These are phyloP conservation scores for Talaromyces trachyspermus DNA, from an alignment of 495 filamentous ascomycete species.

Conservation along the genomic window DNA sequence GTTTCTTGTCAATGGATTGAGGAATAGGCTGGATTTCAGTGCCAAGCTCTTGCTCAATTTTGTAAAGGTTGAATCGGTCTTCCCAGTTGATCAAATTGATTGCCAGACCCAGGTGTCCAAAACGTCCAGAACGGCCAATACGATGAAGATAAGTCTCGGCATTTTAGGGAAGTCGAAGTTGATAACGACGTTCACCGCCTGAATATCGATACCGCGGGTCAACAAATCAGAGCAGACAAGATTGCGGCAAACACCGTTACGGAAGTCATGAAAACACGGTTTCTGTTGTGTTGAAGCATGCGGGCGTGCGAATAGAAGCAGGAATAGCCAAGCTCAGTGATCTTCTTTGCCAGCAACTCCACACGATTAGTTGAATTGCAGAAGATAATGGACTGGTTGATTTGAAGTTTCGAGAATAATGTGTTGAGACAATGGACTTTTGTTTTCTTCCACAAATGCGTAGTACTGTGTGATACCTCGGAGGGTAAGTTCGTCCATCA, in stretches of 20 bases:
- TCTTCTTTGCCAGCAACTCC: constrained; percentile 96
- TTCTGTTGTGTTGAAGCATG: constrained; percentile 96
- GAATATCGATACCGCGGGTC: constrained; percentile 98
- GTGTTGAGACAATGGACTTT: constrained; percentile 99
- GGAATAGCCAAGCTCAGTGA: constrained; percentile 96
- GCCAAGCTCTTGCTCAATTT: constrained; percentile 93
- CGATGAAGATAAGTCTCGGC: constrained; percentile 98
- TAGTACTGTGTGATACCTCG: constrained; percentile 99
- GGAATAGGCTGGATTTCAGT: constrained; percentile 98
- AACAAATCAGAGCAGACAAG: constrained; percentile 96
- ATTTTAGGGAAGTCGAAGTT: constrained; percentile 99
- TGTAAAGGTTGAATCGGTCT: constrained; percentile 97
- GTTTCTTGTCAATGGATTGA: constrained; percentile 87
- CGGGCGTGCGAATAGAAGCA: constrained; percentile 99
- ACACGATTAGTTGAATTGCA: constrained; percentile 99
- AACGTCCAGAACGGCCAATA: constrained; percentile 94
- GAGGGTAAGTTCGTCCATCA: constrained; percentile 98
- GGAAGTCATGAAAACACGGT: constrained; percentile 99
- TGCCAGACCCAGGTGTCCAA: constrained; percentile 92
- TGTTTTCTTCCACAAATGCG: constrained; percentile 95
- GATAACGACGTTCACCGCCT: constrained; percentile 99
- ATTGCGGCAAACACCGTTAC: constrained; percentile 95
- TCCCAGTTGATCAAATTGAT: constrained; percentile 99
- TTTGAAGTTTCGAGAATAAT: constrained; percentile 96
- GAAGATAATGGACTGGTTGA: constrained; percentile 99